These are phyloP conservation scores for Melampsora americana DNA, from an alignment of 1,284 basidiomycete genomes.

Conservation along the genomic window DNA sequence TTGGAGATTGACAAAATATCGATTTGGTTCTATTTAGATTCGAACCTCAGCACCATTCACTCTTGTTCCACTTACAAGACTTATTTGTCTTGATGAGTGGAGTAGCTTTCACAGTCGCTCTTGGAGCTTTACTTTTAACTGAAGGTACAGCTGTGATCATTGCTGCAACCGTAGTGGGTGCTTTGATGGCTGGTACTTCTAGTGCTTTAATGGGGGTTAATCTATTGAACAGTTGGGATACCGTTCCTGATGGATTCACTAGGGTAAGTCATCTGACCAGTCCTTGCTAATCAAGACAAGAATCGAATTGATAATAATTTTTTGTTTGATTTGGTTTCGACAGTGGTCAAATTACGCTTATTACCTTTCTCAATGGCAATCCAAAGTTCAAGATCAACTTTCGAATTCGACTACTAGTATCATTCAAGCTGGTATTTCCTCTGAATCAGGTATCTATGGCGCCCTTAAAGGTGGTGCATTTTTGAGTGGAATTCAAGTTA, in stretches of 20 bases:
- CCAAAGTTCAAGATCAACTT: constrained; percentile 44
- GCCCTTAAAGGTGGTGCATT: constrained; percentile 37
- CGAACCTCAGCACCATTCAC: constrained; percentile 22
- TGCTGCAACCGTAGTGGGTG: constrained; percentile 19
- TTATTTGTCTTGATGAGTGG: constrained; percentile 25
- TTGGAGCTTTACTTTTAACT: constrained; percentile 4
- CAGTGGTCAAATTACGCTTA: constrained; percentile 43
- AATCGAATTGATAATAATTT: background rate
- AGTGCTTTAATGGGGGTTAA: constrained; percentile 37
- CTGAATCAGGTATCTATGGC: constrained; percentile 20
- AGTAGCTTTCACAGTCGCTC: constrained; percentile 33
- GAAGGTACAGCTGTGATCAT: constrained; percentile 9
- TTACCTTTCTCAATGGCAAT: constrained; percentile 43
- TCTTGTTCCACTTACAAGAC: constrained; percentile 31
- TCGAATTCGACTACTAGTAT: constrained; percentile 24
- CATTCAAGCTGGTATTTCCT: constrained; percentile 42
- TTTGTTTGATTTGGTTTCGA: background rate
- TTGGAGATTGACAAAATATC: background rate
- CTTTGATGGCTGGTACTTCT: constrained; percentile 18
- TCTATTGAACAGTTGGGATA: constrained; percentile 35
- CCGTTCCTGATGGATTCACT: constrained; percentile 39
- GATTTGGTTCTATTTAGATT: constrained; percentile 14
- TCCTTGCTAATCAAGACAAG: background rate
- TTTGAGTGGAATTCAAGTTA: constrained; percentile 26
- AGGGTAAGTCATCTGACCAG: constrained; percentile 1